Base-by-base conservation (phyloP, 2,329 filamentous ascomycete genomes). In the Penicillium sp. region DNA sequence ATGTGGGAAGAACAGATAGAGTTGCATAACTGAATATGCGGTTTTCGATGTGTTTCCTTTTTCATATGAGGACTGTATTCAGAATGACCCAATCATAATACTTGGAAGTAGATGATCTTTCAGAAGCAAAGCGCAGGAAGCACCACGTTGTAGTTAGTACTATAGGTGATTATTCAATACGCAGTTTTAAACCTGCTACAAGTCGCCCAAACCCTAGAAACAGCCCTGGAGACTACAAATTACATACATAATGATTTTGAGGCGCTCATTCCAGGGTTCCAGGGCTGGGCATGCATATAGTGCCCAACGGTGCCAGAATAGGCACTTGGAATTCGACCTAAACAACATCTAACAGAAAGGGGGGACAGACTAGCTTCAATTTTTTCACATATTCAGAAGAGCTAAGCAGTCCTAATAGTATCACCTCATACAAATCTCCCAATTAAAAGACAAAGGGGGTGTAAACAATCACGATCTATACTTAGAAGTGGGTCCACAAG, bases 361-460 rank as follows among this genome's bases (percentile, higher is more conserved):
- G 12, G 15, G 7, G 4, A 39, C n/a, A 19, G 10, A 39, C n/a
- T 12, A 19, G 36, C 19, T 12, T n/a, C 17, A 7, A n/a, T 36
- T 10, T 38, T 38, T 21, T 19, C 7, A 47, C 8, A 17, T 19
- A 31, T 15, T 10, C 0, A 23, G 13, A 23, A 33, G 7, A 29
- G 6, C 3, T 13, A 13, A 29, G 10, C 1, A 19, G 1, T 15
- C n/a, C 12, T 21, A 21, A 12, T 45, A 4, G 10, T 45, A 21
- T n/a, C 10, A 6, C 1, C n/a, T 45, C 13, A 19, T 29, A 35
- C 4, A 19, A 12, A 23, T 35, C 2, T 8, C 31, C 77, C 75
- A 10, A 74, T 69, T 53, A 74, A 76, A 27, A 25, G 36, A 55
- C 53, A 44, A 36, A 57, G 49, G 55, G 49, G 49, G 41, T 27